Evolutionary conservation across 345 rosid genomes (phyloP).

Genomic region (Linum tenue): DNA sequence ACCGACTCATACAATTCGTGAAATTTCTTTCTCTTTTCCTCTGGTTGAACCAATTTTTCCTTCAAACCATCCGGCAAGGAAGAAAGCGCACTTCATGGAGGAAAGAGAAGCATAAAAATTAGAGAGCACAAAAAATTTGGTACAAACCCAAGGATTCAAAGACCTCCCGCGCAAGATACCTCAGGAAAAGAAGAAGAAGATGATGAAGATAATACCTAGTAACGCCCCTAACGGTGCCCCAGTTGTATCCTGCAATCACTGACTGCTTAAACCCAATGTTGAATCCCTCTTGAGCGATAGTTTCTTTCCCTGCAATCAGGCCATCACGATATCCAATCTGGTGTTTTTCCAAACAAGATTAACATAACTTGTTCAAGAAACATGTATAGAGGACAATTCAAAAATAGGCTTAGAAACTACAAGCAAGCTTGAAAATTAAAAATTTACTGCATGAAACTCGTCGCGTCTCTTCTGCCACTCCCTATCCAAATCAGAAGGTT

Average conservation of each 20-base stretch:
- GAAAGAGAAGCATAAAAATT: not conserved
- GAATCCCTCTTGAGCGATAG: conserved; percentile 70
- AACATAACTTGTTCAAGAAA: not conserved
- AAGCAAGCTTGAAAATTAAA: not conserved
- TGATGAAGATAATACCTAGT: conserved; percentile 41
- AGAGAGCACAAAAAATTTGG: too few relatives aligned
- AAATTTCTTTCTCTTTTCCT: conserved; percentile 37
- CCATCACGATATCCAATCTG: conserved; percentile 86
- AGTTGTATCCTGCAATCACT: conserved; percentile 47
- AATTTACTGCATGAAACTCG: conserved; percentile 39
- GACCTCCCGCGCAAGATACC: too few relatives aligned
- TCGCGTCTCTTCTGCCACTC: conserved; percentile 38
- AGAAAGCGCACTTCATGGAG: conserved; percentile 41
- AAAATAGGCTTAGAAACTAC: not conserved
- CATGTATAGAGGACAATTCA: not conserved
- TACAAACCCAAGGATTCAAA: too few relatives aligned
- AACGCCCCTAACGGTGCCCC: conserved; percentile 73
- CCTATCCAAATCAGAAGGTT: conserved; percentile 28
- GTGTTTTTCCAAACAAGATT: conserved; percentile 2
- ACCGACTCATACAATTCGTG: conserved; percentile 36
- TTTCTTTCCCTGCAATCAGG: conserved; percentile 61
- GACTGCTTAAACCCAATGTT: conserved; percentile 67
- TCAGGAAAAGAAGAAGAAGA: not conserved
- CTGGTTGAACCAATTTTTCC: conserved; percentile 36
- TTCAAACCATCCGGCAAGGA: conserved; percentile 48